These are phyloP conservation scores for Scheffersomyces stipitis DNA, from an alignment of 805 yeast species.

Conservation along the genomic window DNA sequence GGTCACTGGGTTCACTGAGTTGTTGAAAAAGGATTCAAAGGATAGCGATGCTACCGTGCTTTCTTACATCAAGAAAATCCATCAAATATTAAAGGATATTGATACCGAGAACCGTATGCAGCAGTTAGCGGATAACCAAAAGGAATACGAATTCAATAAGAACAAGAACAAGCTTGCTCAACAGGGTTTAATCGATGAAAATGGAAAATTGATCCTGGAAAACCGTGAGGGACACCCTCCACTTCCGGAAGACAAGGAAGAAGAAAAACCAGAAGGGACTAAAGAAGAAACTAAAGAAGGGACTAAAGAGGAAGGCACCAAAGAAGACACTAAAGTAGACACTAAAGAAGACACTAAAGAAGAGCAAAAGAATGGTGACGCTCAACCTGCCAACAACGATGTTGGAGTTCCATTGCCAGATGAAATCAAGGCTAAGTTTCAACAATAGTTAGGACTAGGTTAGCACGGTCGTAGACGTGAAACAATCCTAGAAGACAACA, in stretches of 20 bases:
- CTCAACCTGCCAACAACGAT: too few species aligned
- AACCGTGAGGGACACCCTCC: neutral
- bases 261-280: too few species aligned
- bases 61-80: neutral
- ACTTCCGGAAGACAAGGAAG: neutral
- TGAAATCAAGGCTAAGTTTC: too few species aligned
- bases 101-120: neutral
- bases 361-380: neutral
- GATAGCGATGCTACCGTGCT: constrained; percentile 8
- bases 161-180: neutral
- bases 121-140: neutral
- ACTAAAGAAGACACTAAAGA: neutral
- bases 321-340: neutral
- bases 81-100: neutral
- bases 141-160: neutral
- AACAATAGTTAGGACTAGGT: too few species aligned
- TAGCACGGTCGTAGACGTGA: too few species aligned
- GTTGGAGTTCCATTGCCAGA: too few species aligned
- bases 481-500: too few species aligned
- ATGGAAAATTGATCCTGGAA: neutral
- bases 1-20: constrained; percentile 21
- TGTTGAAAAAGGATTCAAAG: constrained; percentile 19
- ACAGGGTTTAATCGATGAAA: neutral
- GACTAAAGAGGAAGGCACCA: neutral
- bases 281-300: neutral